Base-by-base conservation (phyloP, 306 rosid genomes). In the Pachyrhizus erosus region DNA sequence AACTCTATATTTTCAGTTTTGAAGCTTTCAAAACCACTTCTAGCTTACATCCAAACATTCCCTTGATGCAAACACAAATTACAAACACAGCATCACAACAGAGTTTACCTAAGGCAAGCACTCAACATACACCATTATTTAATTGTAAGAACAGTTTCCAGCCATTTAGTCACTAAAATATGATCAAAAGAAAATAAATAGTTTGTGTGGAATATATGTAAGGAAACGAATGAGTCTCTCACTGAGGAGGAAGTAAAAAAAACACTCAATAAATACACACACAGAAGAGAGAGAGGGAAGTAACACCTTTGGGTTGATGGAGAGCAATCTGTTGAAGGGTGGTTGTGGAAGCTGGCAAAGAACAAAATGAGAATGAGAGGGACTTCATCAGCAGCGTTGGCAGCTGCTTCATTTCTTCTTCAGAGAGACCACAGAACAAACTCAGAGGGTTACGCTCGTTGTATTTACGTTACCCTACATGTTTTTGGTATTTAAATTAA, bases 241-340 rank as follows among this genome's bases (percentile, higher is more conserved):
- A 8, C 1, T 37, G 42, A 37, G 42, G 10, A 37, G 42, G 42
- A 37, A 37, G 6, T n/a, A n/a, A n/a, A 37, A 37, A 37, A 37
- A 1, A 34, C 42, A 37, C 10, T 7, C 42, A 37, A 37, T 37
- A 37, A 37, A 37, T 37, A 33, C 5, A 33, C 5, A 33, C 5
- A 33, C n/a, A n/a, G n/a, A 20, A 40, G 2, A n/a, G 52, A 10
- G 18, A 11, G 23, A 20, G 5, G 14, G 20, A 54, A 29, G 60
- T 40, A 55, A 67, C 40, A 93, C 97, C 98, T 91, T 90, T 95
- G 49, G 92, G 83, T 75, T 86, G 89, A 84, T 83, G 52, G 76
- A 75, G 76, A 64, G 93, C 89, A 62, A 91, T 79, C 68, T 90
- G 87, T 84, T 91, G 95, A 88, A 91, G 92, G 34, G 92, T 85